phyloP scores from a whole-genome alignment of 805 yeast species.

The Jamesozyma lodderae region DNA sequence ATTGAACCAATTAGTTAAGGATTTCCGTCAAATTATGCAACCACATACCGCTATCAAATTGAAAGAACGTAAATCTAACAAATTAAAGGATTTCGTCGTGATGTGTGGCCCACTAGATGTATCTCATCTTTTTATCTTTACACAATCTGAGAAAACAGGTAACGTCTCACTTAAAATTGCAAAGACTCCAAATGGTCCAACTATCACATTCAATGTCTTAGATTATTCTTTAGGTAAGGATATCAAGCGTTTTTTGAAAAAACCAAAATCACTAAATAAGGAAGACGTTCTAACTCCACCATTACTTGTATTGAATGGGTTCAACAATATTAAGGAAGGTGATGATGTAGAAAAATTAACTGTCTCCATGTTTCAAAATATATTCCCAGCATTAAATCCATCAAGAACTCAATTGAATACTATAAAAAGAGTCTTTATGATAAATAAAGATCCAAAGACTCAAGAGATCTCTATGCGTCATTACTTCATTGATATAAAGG shows the following conservation, averaged over 20 bases:
- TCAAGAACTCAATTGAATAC: constrained; percentile 62
- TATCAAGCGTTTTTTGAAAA: constrained; percentile 55
- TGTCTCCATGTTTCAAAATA: constrained; percentile 85
- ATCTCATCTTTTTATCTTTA: constrained; percentile 76
- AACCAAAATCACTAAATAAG: constrained; percentile 68
- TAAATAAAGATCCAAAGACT: constrained; percentile 62
- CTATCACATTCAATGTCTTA: constrained; percentile 69
- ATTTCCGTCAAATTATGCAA: constrained; percentile 84
- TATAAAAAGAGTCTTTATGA: constrained; percentile 76
- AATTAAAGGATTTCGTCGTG: constrained; percentile 86
- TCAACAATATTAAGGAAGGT: constrained; percentile 30
- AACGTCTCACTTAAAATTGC: constrained; percentile 76
- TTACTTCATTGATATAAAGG: constrained; percentile 76
- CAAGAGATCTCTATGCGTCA: constrained; percentile 81
- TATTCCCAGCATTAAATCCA: constrained; percentile 93
- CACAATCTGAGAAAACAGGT: constrained; percentile 70
- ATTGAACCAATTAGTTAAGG: constrained; percentile 73
- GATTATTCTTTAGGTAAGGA: constrained; percentile 78
- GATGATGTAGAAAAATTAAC: constrained; percentile 61
- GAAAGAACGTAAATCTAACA: constrained; percentile 78
- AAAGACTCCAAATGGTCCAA: constrained; percentile 90
- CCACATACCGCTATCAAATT: constrained; percentile 92
- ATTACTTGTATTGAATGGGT: constrained; percentile 86
- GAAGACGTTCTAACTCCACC: constrained; percentile 78
- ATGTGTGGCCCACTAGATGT: constrained; percentile 98